Percentiles rank a stretch among this genome's conserved stretches.
phyloP scores from a whole-genome alignment of 2,329 filamentous ascomycete species.

The Colletotrichum tofieldiae region DNA sequence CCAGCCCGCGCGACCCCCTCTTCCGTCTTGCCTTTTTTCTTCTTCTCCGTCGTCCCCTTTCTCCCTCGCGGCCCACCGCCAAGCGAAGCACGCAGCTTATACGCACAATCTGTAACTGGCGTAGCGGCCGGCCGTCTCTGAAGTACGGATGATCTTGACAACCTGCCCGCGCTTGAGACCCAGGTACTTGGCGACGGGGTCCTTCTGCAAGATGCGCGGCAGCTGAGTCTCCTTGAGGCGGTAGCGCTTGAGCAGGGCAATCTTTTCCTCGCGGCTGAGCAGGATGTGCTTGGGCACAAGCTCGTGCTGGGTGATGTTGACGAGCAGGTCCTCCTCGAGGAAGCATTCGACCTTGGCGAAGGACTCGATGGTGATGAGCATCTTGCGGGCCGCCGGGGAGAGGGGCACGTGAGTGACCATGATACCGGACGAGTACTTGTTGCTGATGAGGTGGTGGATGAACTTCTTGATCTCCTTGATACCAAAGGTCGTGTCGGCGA shows the following conservation, averaged over 20 bases:
- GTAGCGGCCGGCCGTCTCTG: conserved; percentile 95
- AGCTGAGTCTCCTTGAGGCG: conserved; percentile 97
- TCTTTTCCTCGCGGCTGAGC: conserved; percentile 92
- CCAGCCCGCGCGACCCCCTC: conserved; percentile 4
- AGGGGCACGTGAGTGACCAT: conserved; percentile 89
- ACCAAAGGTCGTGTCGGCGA: conserved; percentile 83
- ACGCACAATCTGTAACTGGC: conserved; percentile 89
- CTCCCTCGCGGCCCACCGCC: not conserved
- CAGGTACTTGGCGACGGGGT: conserved; percentile 93
- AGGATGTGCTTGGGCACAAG: conserved; percentile 95
- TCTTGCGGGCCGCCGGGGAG: conserved; percentile 89
- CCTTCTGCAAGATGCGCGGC: conserved; percentile 90
- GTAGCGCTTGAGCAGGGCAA: conserved; percentile 87
- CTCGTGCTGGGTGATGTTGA: conserved; percentile 99
- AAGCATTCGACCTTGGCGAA: conserved; percentile 93
- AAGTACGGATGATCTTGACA: conserved; percentile 97
- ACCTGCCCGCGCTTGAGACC: conserved; percentile 93
- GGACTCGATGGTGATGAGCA: conserved; percentile 83
- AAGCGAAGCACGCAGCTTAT: conserved; percentile 53
- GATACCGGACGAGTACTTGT: conserved; percentile 91
- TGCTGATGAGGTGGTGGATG: conserved; percentile 83
- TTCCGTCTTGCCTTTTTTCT: not conserved
- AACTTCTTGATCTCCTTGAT: conserved; percentile 94
- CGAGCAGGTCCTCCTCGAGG: conserved; percentile 93
- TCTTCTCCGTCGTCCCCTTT: not conserved